Evolutionary conservation across 768 basidiomycete species (phyloP), one percentile per base, ranked within the genome.

Genomic region (Kwoniella bestiolae): DNA sequence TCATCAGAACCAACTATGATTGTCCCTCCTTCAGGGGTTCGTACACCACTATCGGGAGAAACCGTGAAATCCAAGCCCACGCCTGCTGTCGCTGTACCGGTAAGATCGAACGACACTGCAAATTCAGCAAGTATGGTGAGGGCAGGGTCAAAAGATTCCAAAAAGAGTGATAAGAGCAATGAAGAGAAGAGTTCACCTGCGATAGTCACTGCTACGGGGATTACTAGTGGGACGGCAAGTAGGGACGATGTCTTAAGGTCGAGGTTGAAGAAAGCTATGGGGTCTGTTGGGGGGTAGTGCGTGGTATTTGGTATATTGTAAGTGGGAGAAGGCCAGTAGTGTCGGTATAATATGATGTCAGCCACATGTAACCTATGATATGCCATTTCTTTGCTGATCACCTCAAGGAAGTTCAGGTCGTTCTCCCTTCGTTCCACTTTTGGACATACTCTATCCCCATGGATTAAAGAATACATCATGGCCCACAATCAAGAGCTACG

Each of bases 1-100:
- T n/a, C n/a, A n/a, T n/a, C n/a, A 56, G 41, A 87, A 91, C 50
- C 70, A 66, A 21, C 68, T 77, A 18, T 62, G n/a, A 53, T 67
- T 45, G 41, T 61, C 18, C 47, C 65, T 31, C 45, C 53, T 29
- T 60, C 59, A 31, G 31, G 31, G 8, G 23, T 38, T 3, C 11
- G 47, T 41, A 57, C 60, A 47, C 35, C 49, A 1, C 16, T 52
- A 12, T 21, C 21, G 7, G 23, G 50, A 31, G 29, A 31, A 28
- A 1, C 63, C 31, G 12, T 55, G 45, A 65, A 65, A 65, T 26
- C 63, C 14, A 51, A 41, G 29, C 46, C 63, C 32, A 56, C 63
- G 5, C 63, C 63, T 16, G 56, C 55, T 4, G 32, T 63, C 3
- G 32, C 49, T 7, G 44, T 52, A 28, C 26, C 49, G 23, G 44